Evolutionary conservation across 176 grass and related monocot genomes (phyloP), one percentile per base, ranked within the genome.

Genomic region (Eleusine indica): DNA sequence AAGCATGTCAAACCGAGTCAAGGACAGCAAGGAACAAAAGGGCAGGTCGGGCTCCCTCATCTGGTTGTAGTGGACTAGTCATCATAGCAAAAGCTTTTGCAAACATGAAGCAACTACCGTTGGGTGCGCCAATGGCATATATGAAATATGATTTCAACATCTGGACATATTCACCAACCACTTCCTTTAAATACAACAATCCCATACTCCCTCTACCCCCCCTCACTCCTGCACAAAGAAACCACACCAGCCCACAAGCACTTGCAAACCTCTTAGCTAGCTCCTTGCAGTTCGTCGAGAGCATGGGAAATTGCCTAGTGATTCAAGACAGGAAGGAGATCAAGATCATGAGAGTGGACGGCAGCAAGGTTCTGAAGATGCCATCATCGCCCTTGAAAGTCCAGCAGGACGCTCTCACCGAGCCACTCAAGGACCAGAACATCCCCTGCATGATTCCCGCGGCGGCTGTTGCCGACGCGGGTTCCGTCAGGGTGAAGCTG

Each of bases 251-350:
- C 15, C 12, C 49, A 35, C n/a, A 61, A 57, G 42, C 51, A 29
- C 39, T 17, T 6, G 28, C 71, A 17, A 67, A 64, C 54, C 54
- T 30, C n/a, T 35, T 35, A 35, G 32, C 32, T 18, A 29, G 14
- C 71, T 29, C 0, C 72, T 76, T 37, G 53, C 40, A 54, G 16
- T 7, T 54, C 85, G 22, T 19, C 85, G 11, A 11, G 19, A 12
- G 28, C 69, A 96, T 96, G 94, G 94, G 94, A 4, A 96, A 96
- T 78, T 96, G 94, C 74, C 68, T 96, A 10, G 84, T 89, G 77
- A 80, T 84, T 66, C 69, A 83, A 25, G 74, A 62, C 56, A 74
- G 73, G 53, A 82, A 73, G 84, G 73, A 73, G 77, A 89, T 87
- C 68, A 87, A 91, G 74, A 82, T 93, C 52, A 73, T 72, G 76